Base-by-base conservation (phyloP, 345 rosid species). In the Gossypium stocksii region DNA sequence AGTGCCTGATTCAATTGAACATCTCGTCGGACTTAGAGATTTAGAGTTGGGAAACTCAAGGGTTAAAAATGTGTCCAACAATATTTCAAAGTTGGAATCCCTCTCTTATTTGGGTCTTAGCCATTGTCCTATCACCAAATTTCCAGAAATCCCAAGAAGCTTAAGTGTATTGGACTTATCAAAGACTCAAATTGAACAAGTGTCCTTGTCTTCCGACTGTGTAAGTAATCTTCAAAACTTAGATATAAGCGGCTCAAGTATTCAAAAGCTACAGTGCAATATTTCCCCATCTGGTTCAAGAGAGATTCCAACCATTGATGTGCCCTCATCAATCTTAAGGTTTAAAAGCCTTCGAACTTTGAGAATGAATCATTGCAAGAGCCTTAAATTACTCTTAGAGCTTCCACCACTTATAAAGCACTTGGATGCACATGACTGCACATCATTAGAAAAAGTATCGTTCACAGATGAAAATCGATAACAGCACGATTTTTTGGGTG, bases 11-110 rank as follows among this genome's bases (percentile, higher is more conserved):
- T 34, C 7, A 4, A 34, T 34, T 34, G 38, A 34, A 4, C 38
- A 34, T 34, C 38, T 34, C 6, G 0, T 4, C 38, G 1, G 1
- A 4, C 38, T 34, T 34, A 34, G 1, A 34, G 0, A 2, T 0
- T 46, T 46, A 0, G 0, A 0, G 2, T 9, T 46, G 51, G 0
- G 3, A 1, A 46, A 46, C 3, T 46, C 51, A 46, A 46, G 4
- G 10, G 51, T 34, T 0, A 34, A 34, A 0, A 4, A 4, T 4
- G 38, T 34, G 6, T 45, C 48, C 0, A 45, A 1, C 11, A 51
- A 51, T 51, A 51, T 51, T 51, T 51, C 2, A 0, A 51, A 51
- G 54, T 51, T 51, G 54, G 5, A 51, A 14, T 3, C 7, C 15
- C 54, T 51, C 0, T 0, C 0, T 49, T 0, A 0, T 15, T 3